Evolutionary conservation across 768 basidiomycete genomes (phyloP), one percentile per base, ranked within the genome.

Genomic region (Naematelia encephala): DNA sequence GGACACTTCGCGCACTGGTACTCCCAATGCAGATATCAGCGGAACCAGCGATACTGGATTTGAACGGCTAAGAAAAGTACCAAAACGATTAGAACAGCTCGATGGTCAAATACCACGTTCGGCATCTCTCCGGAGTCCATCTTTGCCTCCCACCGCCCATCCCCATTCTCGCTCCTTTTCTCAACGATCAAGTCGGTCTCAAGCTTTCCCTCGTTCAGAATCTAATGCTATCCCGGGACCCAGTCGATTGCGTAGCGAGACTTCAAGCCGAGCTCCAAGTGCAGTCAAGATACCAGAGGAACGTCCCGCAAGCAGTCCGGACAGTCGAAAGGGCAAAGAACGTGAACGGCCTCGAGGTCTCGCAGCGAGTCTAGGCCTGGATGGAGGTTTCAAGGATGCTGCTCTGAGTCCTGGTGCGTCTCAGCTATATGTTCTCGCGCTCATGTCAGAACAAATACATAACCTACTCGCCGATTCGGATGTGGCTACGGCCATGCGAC

Each of bases 371-470:
- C 42, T 70, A 29, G 68, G 68, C 2, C 42, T 70, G 12, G 54
- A 39, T 13, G 21, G 27, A 13, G 52, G 26, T 4, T 8, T 29
- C 3, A 57, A 60, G 43, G 68, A 68, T 16, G 56, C 56, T 39
- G 61, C 64, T 45, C 30, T 69, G 30, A 69, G 42, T 27, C 45
- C 63, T 49, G 67, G 67, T 69, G 28, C 19, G 63, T 61, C 10
- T 3, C 12, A n/a, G 26, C 27, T 11, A 39, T n/a, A 8, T 28
- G 11, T 22, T 10, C 22, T 28, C 19, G 19, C 19, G 47, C 21
- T 47, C 14, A 54, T 25, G 26, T 3, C 34, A 72, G 71, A 69
- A 29, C 71, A 73, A 64, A 69, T 73, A 16, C 58, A 68, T 26
- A 51, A 54, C 21, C 66, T 73, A 1, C 57, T 73, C 4, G 60